A percentile compares a stretch with the other conserved stretches of the same genome.
phyloP scores from a whole-genome alignment of 1,284 basidiomycete genomes.

The Vanrija pseudolonga region DNA sequence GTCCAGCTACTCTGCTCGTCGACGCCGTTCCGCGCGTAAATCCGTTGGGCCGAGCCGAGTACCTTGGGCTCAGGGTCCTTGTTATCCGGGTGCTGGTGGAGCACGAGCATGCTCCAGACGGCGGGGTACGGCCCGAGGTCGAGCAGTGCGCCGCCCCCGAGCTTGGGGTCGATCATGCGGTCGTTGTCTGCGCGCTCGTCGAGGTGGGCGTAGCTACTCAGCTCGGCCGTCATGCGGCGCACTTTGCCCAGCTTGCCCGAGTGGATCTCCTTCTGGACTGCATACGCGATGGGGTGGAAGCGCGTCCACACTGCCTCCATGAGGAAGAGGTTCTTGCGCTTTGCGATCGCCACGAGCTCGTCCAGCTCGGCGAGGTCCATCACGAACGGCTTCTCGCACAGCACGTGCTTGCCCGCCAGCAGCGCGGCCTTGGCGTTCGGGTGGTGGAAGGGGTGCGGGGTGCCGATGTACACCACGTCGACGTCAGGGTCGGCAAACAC shows the following conservation, averaged over 20 bases:
- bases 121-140: conserved; percentile 79
- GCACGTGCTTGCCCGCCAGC: conserved; percentile 71
- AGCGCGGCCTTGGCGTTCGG: conserved; percentile 67
- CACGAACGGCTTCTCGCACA: conserved; percentile 65
- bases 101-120: conserved; percentile 71
- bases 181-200: conserved; percentile 60
- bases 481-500: conserved; percentile 67
- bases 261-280: conserved; percentile 18
- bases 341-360: conserved; percentile 64
- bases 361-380: conserved; percentile 49
- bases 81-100: conserved; percentile 66
- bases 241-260: conserved; percentile 12
- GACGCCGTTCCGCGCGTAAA: conserved; percentile 68
- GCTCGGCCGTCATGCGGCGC: not conserved
- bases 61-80: conserved; percentile 63
- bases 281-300: conserved; percentile 28
- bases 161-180: conserved; percentile 61
- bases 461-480: conserved; percentile 72
- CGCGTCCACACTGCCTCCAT: conserved; percentile 59
- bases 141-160: conserved; percentile 84
- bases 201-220: conserved; percentile 13
- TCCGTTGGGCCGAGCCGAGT: conserved; percentile 44
- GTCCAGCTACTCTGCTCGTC: conserved; percentile 69
- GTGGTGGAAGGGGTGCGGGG: conserved; percentile 78
- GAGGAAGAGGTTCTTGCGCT: conserved; percentile 67